A percentile compares a stretch with the other conserved stretches of the same genome.
Evolutionary conservation across 768 basidiomycete genomes (phyloP).

Genomic region (Kwoniella dejecticola): DNA sequence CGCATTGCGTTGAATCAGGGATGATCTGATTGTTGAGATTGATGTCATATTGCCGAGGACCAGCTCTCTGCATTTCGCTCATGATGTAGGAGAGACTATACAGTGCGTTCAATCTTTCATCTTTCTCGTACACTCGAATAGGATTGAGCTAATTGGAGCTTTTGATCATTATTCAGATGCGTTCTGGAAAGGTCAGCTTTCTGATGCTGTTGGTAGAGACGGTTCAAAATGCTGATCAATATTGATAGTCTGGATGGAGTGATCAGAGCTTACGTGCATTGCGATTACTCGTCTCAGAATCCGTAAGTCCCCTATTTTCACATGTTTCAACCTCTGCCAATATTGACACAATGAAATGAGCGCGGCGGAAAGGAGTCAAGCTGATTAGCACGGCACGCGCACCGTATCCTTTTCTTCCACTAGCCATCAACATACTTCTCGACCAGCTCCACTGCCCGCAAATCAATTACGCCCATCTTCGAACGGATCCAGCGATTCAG

Average conservation of each 20-base stretch:
- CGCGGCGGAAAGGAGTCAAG: too few relatives aligned
- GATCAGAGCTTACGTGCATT: slow-evolving; percentile 56
- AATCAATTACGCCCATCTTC: slow-evolving; percentile 7
- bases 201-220: too few relatives aligned
- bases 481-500: slow-evolving; percentile 10
- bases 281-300: slow-evolving; percentile 39
- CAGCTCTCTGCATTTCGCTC: slow-evolving; percentile 52
- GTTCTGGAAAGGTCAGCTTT: slow-evolving; percentile 37
- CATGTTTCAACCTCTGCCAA: too few relatives aligned
- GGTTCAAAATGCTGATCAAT: too few relatives aligned
- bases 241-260: slow-evolving; percentile 47
- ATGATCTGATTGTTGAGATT: slow-evolving; percentile 46
- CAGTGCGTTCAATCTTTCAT: slow-evolving; percentile 50
- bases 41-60: slow-evolving; percentile 50
- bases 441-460: slow-evolving; percentile 14
- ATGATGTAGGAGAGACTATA: slow-evolving; percentile 55
- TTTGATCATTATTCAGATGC: slow-evolving; percentile 26
- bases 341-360: too few relatives aligned
- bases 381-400: too few relatives aligned
- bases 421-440: slow-evolving; percentile 30
- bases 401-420: too few relatives aligned
- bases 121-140: neutral
- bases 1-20: too few relatives aligned
- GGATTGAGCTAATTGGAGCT: neutral
- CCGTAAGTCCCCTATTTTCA: slow-evolving; percentile 27